Evolutionary conservation across 116 monocot genomes (phyloP), one percentile per base, ranked within the genome.

Genomic region (Posidonia oceanica): DNA sequence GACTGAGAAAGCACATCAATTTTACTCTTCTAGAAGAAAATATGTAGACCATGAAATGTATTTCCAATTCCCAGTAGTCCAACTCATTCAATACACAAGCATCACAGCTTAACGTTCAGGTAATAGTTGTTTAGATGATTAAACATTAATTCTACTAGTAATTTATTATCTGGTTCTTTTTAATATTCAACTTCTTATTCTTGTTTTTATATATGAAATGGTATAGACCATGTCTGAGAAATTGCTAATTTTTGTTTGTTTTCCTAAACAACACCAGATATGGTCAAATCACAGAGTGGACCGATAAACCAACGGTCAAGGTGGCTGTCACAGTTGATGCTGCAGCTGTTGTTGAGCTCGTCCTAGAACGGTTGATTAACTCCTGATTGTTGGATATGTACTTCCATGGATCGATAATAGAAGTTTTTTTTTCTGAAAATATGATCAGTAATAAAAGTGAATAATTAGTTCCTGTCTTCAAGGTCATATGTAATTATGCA

Each of bases 321-420:
- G 92, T 97, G 69, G 97, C 92, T 56, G 89, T 89, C 23, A 97
- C 97, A 6, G 92, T 92, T 17, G 97, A 91, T 81, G 87, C 92
- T 66, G 79, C 85, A 10, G 78, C 85, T 4, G 61, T 89, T 14
- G 63, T 83, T 23, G 61, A 89, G 57, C 41, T 97, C 44, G 75
- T 97, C 42, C 85, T 89, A 83, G 85, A 97, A 22, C 89, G 97
- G 68, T 80, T 97, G n/a, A 83, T 88, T 61, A 76, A 83, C 63
- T 86, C 75, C 5, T 91, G 81, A 78, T 36, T 64, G 15, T 63
- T 36, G 51, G 53, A 61, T 5, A 15, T n/a, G 15, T 12, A 53
- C 70, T 40, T 64, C 48, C 48, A 48, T 48, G 7, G 48, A 48
- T 48, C 8, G 48, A 29, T 29, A 29, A 29, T 1, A 0, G 29